A percentile compares a stretch with the other conserved stretches of the same genome.
Evolutionary conservation across 73 alveolate species (phyloP).

Genomic region (Stentor roeselii): DNA sequence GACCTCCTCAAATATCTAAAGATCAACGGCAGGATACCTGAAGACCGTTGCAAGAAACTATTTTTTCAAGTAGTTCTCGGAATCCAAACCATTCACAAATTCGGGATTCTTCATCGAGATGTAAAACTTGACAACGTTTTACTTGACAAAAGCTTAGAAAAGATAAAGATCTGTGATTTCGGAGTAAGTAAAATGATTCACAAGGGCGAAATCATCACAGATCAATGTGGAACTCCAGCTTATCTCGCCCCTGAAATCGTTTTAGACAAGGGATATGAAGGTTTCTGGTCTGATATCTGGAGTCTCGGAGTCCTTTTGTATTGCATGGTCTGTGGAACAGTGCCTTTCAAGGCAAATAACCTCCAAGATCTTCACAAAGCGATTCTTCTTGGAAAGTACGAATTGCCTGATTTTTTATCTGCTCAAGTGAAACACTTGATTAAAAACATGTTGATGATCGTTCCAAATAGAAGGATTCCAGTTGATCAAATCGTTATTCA

Average conservation of each 20-base stretch:
- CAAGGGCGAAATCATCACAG: background rate
- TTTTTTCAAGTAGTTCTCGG: conserved; percentile 69
- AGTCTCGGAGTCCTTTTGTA: conserved; percentile 76
- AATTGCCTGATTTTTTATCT: conserved; percentile 45
- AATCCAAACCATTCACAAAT: conserved; percentile 64
- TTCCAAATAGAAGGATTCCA: conserved; percentile 41
- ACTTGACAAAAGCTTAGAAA: conserved; percentile 50
- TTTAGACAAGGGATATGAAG: conserved; percentile 81
- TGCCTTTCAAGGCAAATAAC: conserved; percentile 92
- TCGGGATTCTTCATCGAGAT: conserved; percentile 78
- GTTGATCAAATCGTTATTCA: conserved; percentile 34
- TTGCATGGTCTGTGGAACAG: conserved; percentile 90
- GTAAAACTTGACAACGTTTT: conserved; percentile 76
- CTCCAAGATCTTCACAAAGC: conserved; percentile 76
- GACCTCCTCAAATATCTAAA: conserved; percentile 77
- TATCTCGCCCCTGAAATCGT: conserved; percentile 82
- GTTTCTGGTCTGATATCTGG: conserved; percentile 72
- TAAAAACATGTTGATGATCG: conserved; percentile 29
- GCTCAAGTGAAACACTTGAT: conserved; percentile 27
- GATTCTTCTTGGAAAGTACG: conserved; percentile 58
- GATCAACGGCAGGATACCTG: conserved; percentile 66
- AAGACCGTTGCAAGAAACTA: conserved; percentile 58
- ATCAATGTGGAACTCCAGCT: conserved; percentile 82
- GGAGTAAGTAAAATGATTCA: conserved; percentile 48
- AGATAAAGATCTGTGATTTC: conserved; percentile 92